Base-by-base conservation (phyloP, 1,139 yeast genomes). In the Wickerhamomyces sp. region DNA sequence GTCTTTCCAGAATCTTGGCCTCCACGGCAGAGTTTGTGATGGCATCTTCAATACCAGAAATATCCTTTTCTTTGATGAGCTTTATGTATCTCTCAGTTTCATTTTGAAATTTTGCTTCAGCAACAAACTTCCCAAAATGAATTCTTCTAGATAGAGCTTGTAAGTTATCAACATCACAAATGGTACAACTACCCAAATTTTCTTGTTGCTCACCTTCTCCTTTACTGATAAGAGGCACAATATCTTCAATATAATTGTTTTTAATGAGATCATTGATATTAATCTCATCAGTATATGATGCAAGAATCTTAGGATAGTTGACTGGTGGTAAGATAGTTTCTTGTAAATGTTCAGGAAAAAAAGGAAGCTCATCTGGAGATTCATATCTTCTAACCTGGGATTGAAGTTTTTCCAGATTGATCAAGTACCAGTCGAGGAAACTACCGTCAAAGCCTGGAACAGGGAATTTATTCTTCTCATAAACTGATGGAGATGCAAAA, bases 51-150 rank as follows among this genome's bases (percentile, higher is more conserved):
- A 92, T 83, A 0, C 94, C 96, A 13, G 70, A 67, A 5, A 76
- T 65, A 57, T 92, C 96, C 43, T 68, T 73, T 1, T 72, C 76
- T 47, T 67, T 59, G 50, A 92, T 92, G 52, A 89, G 65, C 51
- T 72, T 65, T 2, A 76, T 78, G 64, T 81, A 89, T 39, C 61
- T 61, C 38, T 76, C 86, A 33, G 70, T 74, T 49, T 90, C 95
- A 22, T 70, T 64, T 54, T 73, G 82, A 60, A 78, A 92, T 64
- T 92, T 92, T 31, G 96, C 84, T 60, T 92, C 98, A 6, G 98
- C 98, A 6, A 92, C 98, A 67, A 92, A 92, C 63, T 85, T 87
- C 38, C 97, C 98, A 64, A 92, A 92, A 64, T 92, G 98, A 50
- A 92, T 88, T 58, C 98, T 76, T 55, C 98, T 74, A n/a, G 96